These are phyloP conservation scores for Schizochytrium sp. DNA, from an alignment of 108 stramenopile species.

Conservation along the genomic window DNA sequence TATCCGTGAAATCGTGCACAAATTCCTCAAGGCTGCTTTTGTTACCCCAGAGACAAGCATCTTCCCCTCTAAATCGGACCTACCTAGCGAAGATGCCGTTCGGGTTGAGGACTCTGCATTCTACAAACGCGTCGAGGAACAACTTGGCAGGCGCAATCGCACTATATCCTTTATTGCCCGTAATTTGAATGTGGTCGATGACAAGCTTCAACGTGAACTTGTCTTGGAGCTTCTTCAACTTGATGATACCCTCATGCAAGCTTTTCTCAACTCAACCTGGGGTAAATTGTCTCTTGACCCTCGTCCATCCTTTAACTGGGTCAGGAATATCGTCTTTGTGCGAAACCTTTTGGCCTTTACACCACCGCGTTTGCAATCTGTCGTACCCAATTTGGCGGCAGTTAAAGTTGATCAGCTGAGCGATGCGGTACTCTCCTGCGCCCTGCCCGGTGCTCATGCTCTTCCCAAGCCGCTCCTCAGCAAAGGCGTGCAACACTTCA, in stretches of 20 bases:
- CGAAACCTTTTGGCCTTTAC: background rate
- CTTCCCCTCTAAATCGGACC: background rate
- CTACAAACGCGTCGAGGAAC: constrained; percentile 10
- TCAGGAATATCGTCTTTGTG: background rate
- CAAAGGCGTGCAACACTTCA: constrained; percentile 5
- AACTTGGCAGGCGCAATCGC: background rate
- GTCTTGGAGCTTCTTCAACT: background rate
- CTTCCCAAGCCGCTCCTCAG: background rate
- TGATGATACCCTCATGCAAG: background rate
- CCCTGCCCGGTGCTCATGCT: constrained; percentile 5
- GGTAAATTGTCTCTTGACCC: constrained; percentile 10
- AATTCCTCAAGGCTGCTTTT: background rate
- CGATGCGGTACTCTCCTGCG: background rate
- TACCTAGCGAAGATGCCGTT: background rate
- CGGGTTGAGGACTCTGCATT: background rate
- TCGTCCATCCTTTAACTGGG: constrained; percentile 12
- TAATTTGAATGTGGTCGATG: background rate
- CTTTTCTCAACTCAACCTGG: constrained; percentile 5
- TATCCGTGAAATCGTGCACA: background rate
- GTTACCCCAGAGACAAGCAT: background rate
- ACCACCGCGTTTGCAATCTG: background rate
- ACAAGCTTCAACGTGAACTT: constrained; percentile 30
- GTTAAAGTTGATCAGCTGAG: background rate
- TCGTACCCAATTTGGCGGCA: background rate
- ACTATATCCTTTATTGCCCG: background rate